Evolutionary conservation across 805 yeast species (phyloP).

Genomic region (Monosporozyma siamensis): DNA sequence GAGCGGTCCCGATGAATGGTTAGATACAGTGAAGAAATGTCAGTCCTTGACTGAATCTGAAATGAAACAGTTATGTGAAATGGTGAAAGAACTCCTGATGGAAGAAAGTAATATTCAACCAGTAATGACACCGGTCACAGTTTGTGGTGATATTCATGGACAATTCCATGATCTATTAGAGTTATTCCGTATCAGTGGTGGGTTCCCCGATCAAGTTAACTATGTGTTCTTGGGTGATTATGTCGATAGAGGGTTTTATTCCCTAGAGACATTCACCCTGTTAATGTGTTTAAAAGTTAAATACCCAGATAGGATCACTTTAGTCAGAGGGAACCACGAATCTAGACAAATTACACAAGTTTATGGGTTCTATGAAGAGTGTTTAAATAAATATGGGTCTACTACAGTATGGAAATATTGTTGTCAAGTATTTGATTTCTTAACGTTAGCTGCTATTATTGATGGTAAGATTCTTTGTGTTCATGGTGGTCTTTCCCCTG

Average conservation of each 20-base stretch:
- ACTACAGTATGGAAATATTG: conserved; percentile 95
- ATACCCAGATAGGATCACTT: conserved; percentile 73
- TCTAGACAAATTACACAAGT: conserved; percentile 97
- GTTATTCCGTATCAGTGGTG: conserved; percentile 83
- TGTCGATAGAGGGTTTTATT: conserved; percentile 96
- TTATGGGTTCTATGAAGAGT: conserved; percentile 95
- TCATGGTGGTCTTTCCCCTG: conserved; percentile 96
- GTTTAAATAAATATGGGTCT: conserved; percentile 84
- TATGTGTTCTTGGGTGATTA: conserved; percentile 91
- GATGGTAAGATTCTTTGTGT: conserved; percentile 93
- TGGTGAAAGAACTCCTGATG: conserved; percentile 89
- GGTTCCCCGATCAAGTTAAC: conserved; percentile 74
- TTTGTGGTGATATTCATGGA: conserved; percentile 96
- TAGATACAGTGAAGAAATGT: conserved; percentile 87
- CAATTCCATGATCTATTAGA: conserved; percentile 93
- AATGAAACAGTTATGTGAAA: conserved; percentile 93
- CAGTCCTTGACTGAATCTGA: conserved; percentile 81
- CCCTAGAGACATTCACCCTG: conserved; percentile 86
- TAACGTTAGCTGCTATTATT: conserved; percentile 89
- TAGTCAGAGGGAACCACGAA: conserved; percentile 97
- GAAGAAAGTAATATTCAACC: conserved; percentile 95
- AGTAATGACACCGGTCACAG: conserved; percentile 86
- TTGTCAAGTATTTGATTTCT: conserved; percentile 90
- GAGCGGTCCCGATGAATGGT: conserved; percentile 88
- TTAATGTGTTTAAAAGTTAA: conserved; percentile 89